A percentile compares a stretch with the other conserved stretches of the same genome.
These are phyloP conservation scores for Penicillium griseofulvum DNA, from an alignment of 2,329 filamentous ascomycete species.

Conservation along the genomic window DNA sequence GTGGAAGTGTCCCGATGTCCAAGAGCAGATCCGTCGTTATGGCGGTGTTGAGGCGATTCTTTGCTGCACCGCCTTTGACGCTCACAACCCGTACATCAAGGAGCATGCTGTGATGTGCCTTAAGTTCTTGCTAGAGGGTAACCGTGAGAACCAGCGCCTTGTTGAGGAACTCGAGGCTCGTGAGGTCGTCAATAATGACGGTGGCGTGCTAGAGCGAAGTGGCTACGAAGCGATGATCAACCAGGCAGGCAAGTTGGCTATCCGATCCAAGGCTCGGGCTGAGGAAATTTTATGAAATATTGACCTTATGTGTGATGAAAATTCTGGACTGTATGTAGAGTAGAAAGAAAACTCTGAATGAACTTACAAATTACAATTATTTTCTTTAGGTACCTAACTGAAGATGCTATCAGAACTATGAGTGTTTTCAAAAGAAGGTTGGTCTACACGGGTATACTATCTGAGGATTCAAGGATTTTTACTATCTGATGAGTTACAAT, in stretches of 20 bases:
- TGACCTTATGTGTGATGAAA: conserved; percentile 5
- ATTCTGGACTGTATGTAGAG: background rate
- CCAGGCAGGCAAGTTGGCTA: conserved; percentile 43
- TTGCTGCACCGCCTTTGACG: conserved; percentile 86
- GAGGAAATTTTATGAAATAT: conserved; percentile 7
- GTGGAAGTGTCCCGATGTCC: conserved; percentile 80
- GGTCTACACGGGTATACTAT: background rate
- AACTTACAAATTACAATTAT: background rate
- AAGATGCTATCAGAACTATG: background rate
- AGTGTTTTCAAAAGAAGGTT: background rate
- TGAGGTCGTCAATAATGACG: conserved; percentile 43
- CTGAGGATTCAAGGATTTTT: too few relatives aligned
- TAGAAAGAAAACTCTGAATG: background rate
- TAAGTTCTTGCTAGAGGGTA: conserved; percentile 64
- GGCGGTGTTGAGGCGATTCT: conserved; percentile 84
- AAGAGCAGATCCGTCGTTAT: conserved; percentile 80
- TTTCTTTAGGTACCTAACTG: too few relatives aligned
- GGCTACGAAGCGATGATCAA: conserved; percentile 46
- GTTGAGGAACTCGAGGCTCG: conserved; percentile 49
- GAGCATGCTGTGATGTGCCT: conserved; percentile 86
- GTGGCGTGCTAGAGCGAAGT: conserved; percentile 41
- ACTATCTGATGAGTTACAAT: too few relatives aligned
- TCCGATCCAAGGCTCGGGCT: conserved; percentile 35
- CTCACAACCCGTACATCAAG: conserved; percentile 89
- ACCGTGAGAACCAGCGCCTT: conserved; percentile 53